Base-by-base conservation (phyloP, 2,329 filamentous ascomycete species). In the Periconia sp. region DNA sequence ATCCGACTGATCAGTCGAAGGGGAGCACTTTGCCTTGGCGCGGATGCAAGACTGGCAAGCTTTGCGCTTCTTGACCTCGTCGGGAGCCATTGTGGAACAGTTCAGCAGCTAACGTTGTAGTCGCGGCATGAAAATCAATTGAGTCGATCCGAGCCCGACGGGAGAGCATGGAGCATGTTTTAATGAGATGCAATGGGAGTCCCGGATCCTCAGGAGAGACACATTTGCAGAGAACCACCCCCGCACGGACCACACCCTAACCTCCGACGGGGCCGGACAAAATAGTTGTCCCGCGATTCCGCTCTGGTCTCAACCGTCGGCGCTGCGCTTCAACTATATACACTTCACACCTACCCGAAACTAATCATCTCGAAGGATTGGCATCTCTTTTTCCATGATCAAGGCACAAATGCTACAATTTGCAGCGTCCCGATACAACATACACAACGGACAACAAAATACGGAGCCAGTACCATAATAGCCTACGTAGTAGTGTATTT, bases 1-100 rank as follows among this genome's bases (percentile, higher is more conserved):
- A 20, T 58, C 57, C 19, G 43, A 20, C 35, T 53, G 20, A 15
- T 57, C 44, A 9, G 54, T 51, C 20, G 47, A 58, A 20, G 63
- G 62, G 15, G 60, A 61, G 31, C 63, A 66, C 53, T 66, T 64
- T 15, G 63, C 62, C 53, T 66, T 66, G 3, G 60, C 60, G 33
- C 50, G 54, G 2, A 58, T 64, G 52, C 62, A 66, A 14, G 55
- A 47, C 42, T 58, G 53, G 53, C 63, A 65, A 2, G 63, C 60
- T 43, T 62, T 66, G 33, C 57, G 57, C 50, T 61, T 66, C 53
- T 51, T 61, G 15, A 50, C 40, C 27, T 55, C 53, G 23, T 58
- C 55, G 40, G 50, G 23, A 13, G 51, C 41, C 54, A 61, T 57
- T 1, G 42, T 33, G 23, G 27, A 42, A 23, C 43, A 31, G 23